Base-by-base conservation (phyloP, 2,329 filamentous ascomycete species). In the Teratosphaeria zuluensis region DNA sequence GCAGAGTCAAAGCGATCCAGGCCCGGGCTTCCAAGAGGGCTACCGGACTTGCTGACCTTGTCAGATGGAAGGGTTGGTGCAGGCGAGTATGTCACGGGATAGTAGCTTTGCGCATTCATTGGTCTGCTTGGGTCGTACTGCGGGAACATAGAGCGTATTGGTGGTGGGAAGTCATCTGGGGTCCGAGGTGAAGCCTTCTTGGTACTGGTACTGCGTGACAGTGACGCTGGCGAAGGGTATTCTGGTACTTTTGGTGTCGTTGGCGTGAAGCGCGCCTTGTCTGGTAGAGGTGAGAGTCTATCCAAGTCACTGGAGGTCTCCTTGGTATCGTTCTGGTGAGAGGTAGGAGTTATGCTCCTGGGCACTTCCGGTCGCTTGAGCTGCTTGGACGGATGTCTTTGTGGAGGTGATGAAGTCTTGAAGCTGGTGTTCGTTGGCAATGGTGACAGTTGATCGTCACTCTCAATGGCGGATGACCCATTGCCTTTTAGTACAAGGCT, bases 61-160 rank as follows among this genome's bases (percentile, higher is more conserved):
- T 81, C 80, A 38, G 79, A 77, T 4, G 86, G 85, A 54, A 90
- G 82, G 33, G 82, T 79, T 1, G 81, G 81, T 12, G 87, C 85
- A 60, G 81, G 84, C 57, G 65, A 58, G 60, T 81, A 83, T 56
- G 61, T 53, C 31, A 80, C 85, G 2, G 88, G 87, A 54, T 81
- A 87, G 73, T 92, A 91, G 53, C 82, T 74, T 68, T 92, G 88
- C 59, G 84, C 82, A 58, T 84, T 78, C 2, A 90, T 79, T 4
- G 87, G 78, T 28, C 89, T 69, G 1, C 80, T 80, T 2, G 84
- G 85, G 66, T 92, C 85, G 69, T 90, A 91, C 32, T 81, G 80
- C 7, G 88, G 88, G 66, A 92, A 92, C 66, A 92, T 90, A 28
- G 88, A 91, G 33, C 82, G 81, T 65, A 54, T 57, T 33, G 57